Evolutionary conservation across 2,329 filamentous ascomycete species (phyloP).

Genomic region (Diaporthe destruens): DNA sequence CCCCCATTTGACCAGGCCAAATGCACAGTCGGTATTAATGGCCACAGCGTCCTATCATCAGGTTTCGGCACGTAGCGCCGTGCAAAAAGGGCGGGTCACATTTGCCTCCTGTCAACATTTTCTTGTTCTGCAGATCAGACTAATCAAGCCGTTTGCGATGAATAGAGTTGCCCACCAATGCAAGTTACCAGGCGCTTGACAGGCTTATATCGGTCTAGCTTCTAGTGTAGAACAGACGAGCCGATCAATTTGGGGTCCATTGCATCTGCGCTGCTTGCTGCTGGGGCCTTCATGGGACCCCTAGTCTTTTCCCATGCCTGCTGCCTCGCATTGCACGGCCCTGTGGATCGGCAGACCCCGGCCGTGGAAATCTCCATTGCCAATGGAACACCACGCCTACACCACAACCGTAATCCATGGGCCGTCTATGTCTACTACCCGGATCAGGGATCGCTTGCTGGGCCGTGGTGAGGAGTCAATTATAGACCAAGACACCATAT

Average conservation of each 20-base stretch:
- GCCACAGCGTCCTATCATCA: not conserved
- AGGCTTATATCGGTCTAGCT: slow-evolving; percentile 14
- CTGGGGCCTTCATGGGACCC: not conserved
- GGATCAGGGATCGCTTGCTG: too few species aligned
- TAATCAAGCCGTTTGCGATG: slow-evolving; percentile 11
- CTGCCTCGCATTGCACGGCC: slow-evolving; percentile 3
- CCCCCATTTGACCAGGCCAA: not conserved
- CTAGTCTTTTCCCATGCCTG: not conserved
- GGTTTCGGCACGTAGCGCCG: not conserved
- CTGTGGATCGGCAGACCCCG: slow-evolving; percentile 14
- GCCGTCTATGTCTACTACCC: not conserved
- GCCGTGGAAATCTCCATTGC: not conserved
- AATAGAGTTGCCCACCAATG: slow-evolving; percentile 24
- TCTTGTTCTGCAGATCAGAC: slow-evolving; percentile 18
- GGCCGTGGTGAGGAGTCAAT: too few species aligned
- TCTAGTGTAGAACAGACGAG: slow-evolving; percentile 29
- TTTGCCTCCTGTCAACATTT: slow-evolving; percentile 10
- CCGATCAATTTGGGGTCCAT: slow-evolving; percentile 16
- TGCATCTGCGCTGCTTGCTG: not conserved
- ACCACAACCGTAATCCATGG: not conserved
- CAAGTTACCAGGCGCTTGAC: slow-evolving; percentile 7
- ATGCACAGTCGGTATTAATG: not conserved
- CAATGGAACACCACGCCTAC: slow-evolving; percentile 14
- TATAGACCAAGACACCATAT: not conserved
- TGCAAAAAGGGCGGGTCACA: slow-evolving; percentile 3